Conservation (phyloP, 345 rosid genomes). For the Geranium brycei region DNA sequence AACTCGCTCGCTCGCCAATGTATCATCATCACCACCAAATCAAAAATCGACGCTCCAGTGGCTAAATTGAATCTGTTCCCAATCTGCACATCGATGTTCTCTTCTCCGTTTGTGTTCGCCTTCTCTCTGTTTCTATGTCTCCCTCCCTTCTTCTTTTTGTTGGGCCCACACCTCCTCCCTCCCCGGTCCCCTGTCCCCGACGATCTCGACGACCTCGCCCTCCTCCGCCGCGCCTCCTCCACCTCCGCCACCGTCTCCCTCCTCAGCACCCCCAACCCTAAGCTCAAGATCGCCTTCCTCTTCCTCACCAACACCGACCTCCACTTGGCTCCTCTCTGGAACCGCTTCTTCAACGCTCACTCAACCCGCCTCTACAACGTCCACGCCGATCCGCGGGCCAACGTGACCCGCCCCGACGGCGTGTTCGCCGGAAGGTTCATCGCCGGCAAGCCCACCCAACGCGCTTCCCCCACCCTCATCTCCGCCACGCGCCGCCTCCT, state of each 20-base stretch:
- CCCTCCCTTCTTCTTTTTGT: conserved; percentile 35
- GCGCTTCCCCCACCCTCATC: conserved; percentile 80
- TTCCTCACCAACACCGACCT: conserved; percentile 91
- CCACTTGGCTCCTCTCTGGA: conserved; percentile 73
- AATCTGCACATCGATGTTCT: neutral
- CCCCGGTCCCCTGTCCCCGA: conserved; percentile 52
- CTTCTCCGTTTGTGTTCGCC: conserved; percentile 21
- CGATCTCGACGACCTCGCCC: conserved; percentile 57
- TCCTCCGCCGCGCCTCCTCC: conserved; percentile 53
- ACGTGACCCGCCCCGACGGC: conserved; percentile 35
- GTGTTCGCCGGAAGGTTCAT: conserved; percentile 43
- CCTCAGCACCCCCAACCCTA: conserved; percentile 40
- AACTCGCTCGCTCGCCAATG: too few species aligned
- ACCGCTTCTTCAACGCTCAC: conserved; percentile 38
- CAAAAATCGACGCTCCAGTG: too few species aligned
- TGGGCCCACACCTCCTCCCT: conserved; percentile 34
- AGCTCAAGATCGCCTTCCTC: conserved; percentile 73
- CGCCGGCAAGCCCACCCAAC: conserved; percentile 49
- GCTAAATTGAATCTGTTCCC: neutral
- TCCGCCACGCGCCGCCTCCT: conserved; percentile 87
- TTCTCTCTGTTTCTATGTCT: conserved; percentile 28
- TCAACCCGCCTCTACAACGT: conserved; percentile 40
- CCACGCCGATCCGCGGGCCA: conserved; percentile 74
- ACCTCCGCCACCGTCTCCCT: conserved; percentile 33
- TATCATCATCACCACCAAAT: too few species aligned